phyloP scores from a whole-genome alignment of 2,329 filamentous ascomycete genomes.

The Scopulariopsis brevicaulis region DNA sequence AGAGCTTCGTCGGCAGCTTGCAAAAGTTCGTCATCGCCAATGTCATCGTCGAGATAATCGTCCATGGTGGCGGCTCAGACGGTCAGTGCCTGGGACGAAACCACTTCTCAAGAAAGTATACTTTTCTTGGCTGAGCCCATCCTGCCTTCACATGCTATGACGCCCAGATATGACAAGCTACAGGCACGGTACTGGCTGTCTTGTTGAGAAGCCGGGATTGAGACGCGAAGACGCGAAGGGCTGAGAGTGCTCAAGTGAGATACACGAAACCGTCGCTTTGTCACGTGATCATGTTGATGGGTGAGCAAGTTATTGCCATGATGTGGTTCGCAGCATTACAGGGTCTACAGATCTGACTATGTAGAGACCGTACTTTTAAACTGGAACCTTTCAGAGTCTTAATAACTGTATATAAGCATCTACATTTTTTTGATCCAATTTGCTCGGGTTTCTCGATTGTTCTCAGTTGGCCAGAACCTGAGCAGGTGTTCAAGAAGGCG shows the following conservation, averaged over 20 bases:
- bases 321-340: neutral
- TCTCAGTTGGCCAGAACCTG: neutral
- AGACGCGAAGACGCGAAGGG: neutral
- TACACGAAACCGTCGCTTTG: constrained; percentile 2
- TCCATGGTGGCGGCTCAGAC: constrained; percentile 5
- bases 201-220: neutral
- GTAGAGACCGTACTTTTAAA: neutral
- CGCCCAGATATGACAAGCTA: too few species aligned
- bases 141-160: neutral
- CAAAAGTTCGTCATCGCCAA: constrained; percentile 56
- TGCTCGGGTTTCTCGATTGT: neutral
- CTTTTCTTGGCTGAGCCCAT: neutral
- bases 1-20: constrained; percentile 41
- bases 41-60: constrained; percentile 53
- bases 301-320: neutral
- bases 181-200: neutral
- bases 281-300: constrained; percentile 1
- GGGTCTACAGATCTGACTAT: neutral
- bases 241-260: neutral
- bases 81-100: neutral
- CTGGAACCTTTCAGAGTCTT: neutral
- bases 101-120: neutral
- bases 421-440: neutral
- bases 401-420: neutral
- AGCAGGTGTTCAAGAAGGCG: neutral